Percentiles rank a stretch among this genome's conserved stretches.
phyloP scores from a whole-genome alignment of 2,329 filamentous ascomycete genomes.

The Arthrobotrys musiformis region DNA sequence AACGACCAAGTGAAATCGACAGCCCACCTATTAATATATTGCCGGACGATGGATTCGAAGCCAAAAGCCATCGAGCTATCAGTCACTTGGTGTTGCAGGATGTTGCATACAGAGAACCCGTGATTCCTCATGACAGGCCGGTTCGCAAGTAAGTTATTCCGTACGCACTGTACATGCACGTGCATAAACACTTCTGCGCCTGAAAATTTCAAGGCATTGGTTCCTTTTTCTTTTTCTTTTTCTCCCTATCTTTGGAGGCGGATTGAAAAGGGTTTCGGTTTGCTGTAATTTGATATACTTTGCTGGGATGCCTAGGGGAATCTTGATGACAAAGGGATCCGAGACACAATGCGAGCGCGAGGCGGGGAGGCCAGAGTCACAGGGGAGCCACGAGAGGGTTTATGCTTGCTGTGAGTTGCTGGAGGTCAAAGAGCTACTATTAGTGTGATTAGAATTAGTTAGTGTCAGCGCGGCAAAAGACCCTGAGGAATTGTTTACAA shows the following conservation, averaged over 20 bases:
- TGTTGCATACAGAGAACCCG: not conserved
- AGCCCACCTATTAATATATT: no score
- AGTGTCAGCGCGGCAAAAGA: not conserved
- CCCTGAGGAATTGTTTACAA: not conserved
- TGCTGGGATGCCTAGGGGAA: conserved; percentile 19
- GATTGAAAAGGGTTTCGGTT: not conserved
- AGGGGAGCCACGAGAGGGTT: conserved; percentile 30
- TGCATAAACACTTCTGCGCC: not conserved
- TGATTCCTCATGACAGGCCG: conserved; percentile 8
- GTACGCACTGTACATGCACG: no score
- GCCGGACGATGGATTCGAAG: no score
- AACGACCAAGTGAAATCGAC: not conserved
- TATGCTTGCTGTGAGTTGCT: conserved; percentile 4
- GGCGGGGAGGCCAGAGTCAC: not conserved
- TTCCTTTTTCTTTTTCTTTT: no score
- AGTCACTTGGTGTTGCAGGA: conserved; percentile 25
- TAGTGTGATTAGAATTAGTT: not conserved
- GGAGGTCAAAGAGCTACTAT: not conserved
- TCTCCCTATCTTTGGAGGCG: no score
- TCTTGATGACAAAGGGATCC: conserved; percentile 21
- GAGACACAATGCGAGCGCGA: conserved; percentile 25
- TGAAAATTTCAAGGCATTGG: conserved; percentile 16
- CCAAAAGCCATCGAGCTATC: no score
- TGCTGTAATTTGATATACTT: conserved; percentile 15
- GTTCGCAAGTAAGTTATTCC: conserved; percentile 27